Evolutionary conservation across 345 rosid genomes (phyloP).

Genomic region (Ceriops tagal): DNA sequence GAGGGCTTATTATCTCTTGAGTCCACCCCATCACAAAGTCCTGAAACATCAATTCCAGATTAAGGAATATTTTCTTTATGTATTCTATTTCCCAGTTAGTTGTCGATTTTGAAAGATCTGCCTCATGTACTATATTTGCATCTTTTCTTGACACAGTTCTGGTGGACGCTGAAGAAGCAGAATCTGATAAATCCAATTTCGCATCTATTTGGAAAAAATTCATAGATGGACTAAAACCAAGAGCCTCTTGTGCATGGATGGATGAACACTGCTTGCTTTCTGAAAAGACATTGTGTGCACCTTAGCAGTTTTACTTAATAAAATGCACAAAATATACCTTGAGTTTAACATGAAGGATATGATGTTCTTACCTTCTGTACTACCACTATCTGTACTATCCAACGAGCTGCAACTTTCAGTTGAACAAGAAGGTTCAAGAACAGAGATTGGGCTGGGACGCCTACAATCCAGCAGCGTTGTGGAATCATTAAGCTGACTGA

Average conservation of each 20-base stretch:
- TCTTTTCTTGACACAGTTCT: conserved; percentile 31
- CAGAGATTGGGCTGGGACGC: conserved; percentile 71
- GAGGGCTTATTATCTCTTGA: conserved; percentile 46
- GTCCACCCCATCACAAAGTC: conserved; percentile 55
- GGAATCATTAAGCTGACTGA: conserved; percentile 33
- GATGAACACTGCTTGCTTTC: conserved; percentile 54
- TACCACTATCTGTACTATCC: conserved; percentile 50
- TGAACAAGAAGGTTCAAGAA: conserved; percentile 54
- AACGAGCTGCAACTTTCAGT: conserved; percentile 62
- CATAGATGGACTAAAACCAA: conserved; percentile 37
- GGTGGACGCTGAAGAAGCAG: conserved; percentile 58
- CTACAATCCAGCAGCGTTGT: conserved; percentile 31
- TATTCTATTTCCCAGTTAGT: conserved; percentile 63
- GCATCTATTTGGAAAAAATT: conserved; percentile 38
- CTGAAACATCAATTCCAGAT: conserved; percentile 58
- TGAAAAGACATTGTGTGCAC: conserved; percentile 23
- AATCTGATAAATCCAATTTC: conserved; percentile 56
- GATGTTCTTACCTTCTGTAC: conserved; percentile 40
- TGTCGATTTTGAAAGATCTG: conserved; percentile 21
- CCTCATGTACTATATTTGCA: conserved; percentile 6
- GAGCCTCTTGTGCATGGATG: conserved; percentile 46
- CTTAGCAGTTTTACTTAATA: conserved; percentile 7
- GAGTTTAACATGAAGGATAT: neutral
- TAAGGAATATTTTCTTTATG: conserved; percentile 53
- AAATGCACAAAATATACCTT: neutral